Conservation (phyloP, 2,329 filamentous ascomycete species). For the Zasmidium cellare region DNA sequence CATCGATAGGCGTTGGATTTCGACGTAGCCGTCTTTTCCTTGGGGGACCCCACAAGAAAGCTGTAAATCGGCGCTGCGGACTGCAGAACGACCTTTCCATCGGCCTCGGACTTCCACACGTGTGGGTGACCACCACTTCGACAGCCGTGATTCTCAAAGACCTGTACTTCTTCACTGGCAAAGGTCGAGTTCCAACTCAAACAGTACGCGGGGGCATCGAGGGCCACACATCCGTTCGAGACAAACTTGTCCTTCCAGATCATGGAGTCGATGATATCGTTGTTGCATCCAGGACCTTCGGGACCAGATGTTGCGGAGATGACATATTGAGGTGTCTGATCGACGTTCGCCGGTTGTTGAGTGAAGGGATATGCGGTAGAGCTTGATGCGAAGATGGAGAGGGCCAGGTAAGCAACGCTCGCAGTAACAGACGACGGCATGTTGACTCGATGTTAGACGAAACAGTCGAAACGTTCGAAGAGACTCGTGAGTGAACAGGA, state of each 20-base stretch:
- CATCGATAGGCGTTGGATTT: too few relatives aligned
- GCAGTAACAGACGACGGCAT: background rate
- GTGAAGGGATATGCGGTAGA: background rate
- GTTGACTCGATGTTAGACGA: background rate
- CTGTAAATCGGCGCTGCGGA: background rate
- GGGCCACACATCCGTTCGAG: background rate
- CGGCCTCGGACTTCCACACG: background rate
- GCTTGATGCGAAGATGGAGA: background rate
- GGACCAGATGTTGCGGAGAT: background rate
- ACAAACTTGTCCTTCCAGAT: background rate
- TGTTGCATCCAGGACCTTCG: background rate
- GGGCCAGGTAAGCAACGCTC: background rate
- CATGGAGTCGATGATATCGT: background rate
- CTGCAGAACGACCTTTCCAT: background rate
- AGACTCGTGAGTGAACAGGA: too few relatives aligned
- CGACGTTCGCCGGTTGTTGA: background rate
- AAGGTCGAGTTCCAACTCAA: background rate
- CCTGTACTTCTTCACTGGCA: background rate
- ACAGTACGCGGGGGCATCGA: background rate
- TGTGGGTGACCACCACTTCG: background rate
- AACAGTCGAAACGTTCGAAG: too few relatives aligned
- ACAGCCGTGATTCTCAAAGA: background rate
- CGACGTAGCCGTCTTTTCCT: background rate
- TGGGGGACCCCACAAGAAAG: background rate
- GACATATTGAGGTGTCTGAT: background rate